Evolutionary conservation across 148 eudicot genomes (phyloP).

Genomic region (Tetragonia tetragonoides): DNA sequence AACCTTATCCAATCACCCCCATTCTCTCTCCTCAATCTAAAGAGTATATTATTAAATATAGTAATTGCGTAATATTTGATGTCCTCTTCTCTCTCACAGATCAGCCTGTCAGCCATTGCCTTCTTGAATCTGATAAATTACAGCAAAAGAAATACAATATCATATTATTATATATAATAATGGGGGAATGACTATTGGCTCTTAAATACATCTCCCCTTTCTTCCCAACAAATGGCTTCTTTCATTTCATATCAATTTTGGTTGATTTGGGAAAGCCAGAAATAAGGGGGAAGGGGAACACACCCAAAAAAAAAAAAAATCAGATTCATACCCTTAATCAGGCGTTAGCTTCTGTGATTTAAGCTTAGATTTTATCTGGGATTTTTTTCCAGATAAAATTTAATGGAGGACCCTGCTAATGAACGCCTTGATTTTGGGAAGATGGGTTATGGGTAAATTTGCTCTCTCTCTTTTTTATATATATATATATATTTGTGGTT

Average conservation of each 20-base stretch:
- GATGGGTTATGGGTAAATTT: slow-evolving; percentile 94
- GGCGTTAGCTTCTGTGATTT: slow-evolving; percentile 10
- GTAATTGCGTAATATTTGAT: not conserved
- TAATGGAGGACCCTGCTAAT: slow-evolving; percentile 66
- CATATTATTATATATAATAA: not conserved
- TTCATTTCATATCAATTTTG: slow-evolving; percentile 18
- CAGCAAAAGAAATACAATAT: not conserved
- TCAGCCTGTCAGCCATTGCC: not conserved
- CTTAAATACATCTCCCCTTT: slow-evolving; percentile 8
- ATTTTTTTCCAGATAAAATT: not conserved
- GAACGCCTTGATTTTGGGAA: slow-evolving; percentile 95
- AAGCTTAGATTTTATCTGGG: not conserved
- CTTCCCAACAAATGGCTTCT: slow-evolving; percentile 7
- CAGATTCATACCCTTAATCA: slow-evolving; percentile 12
- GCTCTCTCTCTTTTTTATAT: not conserved
- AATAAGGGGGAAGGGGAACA: not conserved
- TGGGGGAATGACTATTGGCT: not conserved
- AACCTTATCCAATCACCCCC: slow-evolving; percentile 33
- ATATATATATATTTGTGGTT: not conserved
- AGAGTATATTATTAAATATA: not conserved
- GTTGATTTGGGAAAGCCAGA: slow-evolving; percentile 14
- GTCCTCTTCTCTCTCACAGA: not conserved
- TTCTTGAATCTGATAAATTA: not conserved
- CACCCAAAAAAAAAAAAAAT: not conserved
- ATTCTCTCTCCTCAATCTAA: slow-evolving; percentile 1